phyloP scores from a whole-genome alignment of 345 rosid genomes.

The Moricandia moricandioides region DNA sequence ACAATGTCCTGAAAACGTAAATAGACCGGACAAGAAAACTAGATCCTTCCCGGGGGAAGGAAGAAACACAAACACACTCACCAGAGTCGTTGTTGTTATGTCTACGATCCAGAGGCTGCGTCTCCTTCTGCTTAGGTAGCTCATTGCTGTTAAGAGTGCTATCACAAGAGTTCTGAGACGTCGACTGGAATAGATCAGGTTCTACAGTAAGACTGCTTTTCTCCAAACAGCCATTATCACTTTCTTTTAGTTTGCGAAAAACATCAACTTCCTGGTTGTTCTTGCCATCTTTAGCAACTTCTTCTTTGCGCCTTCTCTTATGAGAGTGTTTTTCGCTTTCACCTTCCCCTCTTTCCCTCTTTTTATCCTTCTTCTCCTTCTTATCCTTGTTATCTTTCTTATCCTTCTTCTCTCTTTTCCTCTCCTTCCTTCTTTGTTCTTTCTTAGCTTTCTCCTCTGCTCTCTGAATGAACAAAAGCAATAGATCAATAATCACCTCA shows the following conservation, averaged over 20 bases:
- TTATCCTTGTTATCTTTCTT: not conserved
- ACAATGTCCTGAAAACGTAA: conserved; percentile 48
- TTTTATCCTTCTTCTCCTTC: not conserved
- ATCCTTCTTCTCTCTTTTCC: not conserved
- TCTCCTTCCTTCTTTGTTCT: conserved; percentile 10
- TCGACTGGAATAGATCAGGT: conserved; percentile 29
- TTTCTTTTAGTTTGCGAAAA: conserved; percentile 7
- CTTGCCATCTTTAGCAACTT: not conserved
- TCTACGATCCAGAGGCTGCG: conserved; percentile 19
- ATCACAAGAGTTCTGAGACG: conserved; percentile 46
- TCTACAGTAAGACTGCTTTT: conserved; percentile 36
- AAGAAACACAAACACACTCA: conserved; percentile 49
- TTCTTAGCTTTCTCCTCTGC: conserved; percentile 35
- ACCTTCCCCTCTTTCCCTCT: conserved; percentile 30
- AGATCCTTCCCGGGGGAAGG: conserved; percentile 35
- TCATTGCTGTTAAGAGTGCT: conserved; percentile 45
- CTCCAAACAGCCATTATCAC: conserved; percentile 26
- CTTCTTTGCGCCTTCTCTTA: conserved; percentile 23
- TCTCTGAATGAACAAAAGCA: conserved; percentile 7
- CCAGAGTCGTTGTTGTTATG: conserved; percentile 50
- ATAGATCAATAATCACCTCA: not conserved
- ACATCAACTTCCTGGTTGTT: conserved; percentile 2
- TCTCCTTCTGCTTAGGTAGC: conserved; percentile 28
- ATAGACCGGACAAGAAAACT: conserved; percentile 58
- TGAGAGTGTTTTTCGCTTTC: conserved; percentile 22